Evolutionary conservation across 108 stramenopile species (phyloP), one percentile per base, ranked within the genome.

Genomic region (Cylindrotheca fusiformis): DNA sequence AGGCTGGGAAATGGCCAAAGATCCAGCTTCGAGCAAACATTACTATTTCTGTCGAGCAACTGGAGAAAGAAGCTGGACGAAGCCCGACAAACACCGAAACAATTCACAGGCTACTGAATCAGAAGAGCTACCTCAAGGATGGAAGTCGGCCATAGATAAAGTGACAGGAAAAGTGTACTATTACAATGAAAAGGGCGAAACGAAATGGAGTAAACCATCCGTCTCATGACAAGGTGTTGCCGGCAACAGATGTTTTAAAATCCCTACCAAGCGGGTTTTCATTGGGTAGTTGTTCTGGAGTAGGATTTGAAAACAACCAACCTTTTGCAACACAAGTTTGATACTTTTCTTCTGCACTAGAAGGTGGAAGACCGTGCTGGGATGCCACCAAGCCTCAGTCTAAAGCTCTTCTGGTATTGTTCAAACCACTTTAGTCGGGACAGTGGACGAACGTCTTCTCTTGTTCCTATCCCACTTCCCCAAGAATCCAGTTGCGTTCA

Each of bases 1-100:
- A 26, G 81, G 80, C 27, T 86, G 85, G 85, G 71, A 73, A 41
- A 50, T 69, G 2, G 78, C 89, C n/a, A 63, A 55, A 22, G 93
- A 94, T 77, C 76, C 86, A 12, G 67, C 60, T 21, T 68, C 82
- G 18, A 84, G 82, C 57, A 91, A 85, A 61, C 45, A 52, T 18
- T 94, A 91, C 70, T 94, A 89, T 47, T 94, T 79, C 60, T 63
- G 84, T 53, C 72, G 83, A 29, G 47, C 60, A 8, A 81, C 83
- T n/a, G 78, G 72, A 20, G 63, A 83, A 52, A 56, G 73, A 36
- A 70, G 52, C 14, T 90, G 89, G 88, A 77, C 69, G 29, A 75
- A 71, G 49, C 91, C 91, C 12, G 60, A 30, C 3, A 20, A 52
- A 23, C 58, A 24, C 29, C 25, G 52, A 32, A 47, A 68, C 10